phyloP scores from a whole-genome alignment of 2,329 filamentous ascomycete genomes.

The Dothideomycetidae sp. region DNA sequence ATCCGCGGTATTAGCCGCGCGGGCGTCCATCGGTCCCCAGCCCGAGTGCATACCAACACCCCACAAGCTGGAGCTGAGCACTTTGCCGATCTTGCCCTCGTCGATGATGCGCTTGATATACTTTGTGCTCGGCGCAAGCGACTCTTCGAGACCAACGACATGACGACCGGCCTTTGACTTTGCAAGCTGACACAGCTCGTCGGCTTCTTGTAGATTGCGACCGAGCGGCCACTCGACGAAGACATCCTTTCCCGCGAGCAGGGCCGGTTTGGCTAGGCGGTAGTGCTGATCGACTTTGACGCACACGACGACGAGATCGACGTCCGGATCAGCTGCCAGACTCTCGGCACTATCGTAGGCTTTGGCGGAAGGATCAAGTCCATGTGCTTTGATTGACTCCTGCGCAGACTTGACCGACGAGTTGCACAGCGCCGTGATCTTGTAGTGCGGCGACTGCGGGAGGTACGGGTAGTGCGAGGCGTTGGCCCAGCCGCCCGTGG shows the following conservation, averaged over 20 bases:
- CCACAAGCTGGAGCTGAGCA: slow-evolving; percentile 25
- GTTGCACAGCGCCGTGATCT: slow-evolving; percentile 38
- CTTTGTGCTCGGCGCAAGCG: slow-evolving; percentile 26
- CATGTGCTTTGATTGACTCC: slow-evolving; percentile 28
- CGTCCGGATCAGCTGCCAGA: slow-evolving; percentile 31
- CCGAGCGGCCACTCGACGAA: slow-evolving; percentile 40
- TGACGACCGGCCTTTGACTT: slow-evolving; percentile 29
- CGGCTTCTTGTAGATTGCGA: slow-evolving; percentile 26
- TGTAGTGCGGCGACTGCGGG: slow-evolving; percentile 29
- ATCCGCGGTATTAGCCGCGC: slow-evolving; percentile 33
- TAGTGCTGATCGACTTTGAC: slow-evolving; percentile 33
- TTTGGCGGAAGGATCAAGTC: slow-evolving; percentile 26
- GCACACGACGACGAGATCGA: slow-evolving; percentile 35
- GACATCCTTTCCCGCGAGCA: slow-evolving; percentile 34
- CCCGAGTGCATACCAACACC: slow-evolving; percentile 16
- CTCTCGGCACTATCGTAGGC: slow-evolving; percentile 31
- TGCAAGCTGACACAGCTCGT: slow-evolving; percentile 30
- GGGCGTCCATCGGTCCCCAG: too few relatives aligned
- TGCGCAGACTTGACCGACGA: slow-evolving; percentile 30
- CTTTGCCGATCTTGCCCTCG: slow-evolving; percentile 30
- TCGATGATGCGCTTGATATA: slow-evolving; percentile 32
- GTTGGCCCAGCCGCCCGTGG: slow-evolving; percentile 42
- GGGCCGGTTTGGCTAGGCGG: slow-evolving; percentile 26
- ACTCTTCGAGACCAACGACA: slow-evolving; percentile 35
- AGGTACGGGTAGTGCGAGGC: slow-evolving; percentile 47